Base-by-base conservation (phyloP, 805 yeast species). In the Spathaspora boniae region DNA sequence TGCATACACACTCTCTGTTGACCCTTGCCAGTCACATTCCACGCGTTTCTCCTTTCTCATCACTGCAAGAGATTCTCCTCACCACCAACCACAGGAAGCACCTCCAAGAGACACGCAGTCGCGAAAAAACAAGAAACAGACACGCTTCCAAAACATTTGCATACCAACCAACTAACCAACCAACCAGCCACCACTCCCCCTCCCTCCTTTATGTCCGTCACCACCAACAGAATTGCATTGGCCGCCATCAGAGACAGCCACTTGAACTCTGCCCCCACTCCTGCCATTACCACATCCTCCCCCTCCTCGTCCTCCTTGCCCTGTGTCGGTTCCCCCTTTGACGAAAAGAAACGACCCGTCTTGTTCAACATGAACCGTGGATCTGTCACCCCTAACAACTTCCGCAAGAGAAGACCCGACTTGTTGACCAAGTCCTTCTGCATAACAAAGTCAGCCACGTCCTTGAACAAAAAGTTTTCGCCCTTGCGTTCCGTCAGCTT, bases 201-300 rank as follows among this genome's bases (percentile, higher is more conserved):
- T 18, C 32, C 11, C 26, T 12, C 12, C 9, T 25, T n/a, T 11
- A 42, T 42, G 45, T 42, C 45, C 12, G 29, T 42, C 5, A 48
- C 54, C 15, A 46, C 53, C 23, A 56, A 55, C 37, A 46, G 68
- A 40, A 49, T 58, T 22, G 68, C 68, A 17, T 60, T 63, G 48
- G 68, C 68, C 5, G 63, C 68, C 20, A 49, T 63, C 39, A 54
- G 50, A 37, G 58, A 53, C 41, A 46, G 57, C 20, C 47, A 47
- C 31, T 46, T 60, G 37, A 62, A 62, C 43, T 27, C 38, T 4
- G 16, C 9, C 16, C 16, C 16, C 7, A 16, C 38, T 16, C 4
- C 17, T 8, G 14, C 29, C 8, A 26, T 9, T 15, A 12, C 17
- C 8, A 5, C 28, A 12, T 32, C 35, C 7, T 31, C 34, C 23